Evolutionary conservation across 257 asterid species (phyloP), one percentile per base, ranked within the genome.

Genomic region (Nicotiana otophora): DNA sequence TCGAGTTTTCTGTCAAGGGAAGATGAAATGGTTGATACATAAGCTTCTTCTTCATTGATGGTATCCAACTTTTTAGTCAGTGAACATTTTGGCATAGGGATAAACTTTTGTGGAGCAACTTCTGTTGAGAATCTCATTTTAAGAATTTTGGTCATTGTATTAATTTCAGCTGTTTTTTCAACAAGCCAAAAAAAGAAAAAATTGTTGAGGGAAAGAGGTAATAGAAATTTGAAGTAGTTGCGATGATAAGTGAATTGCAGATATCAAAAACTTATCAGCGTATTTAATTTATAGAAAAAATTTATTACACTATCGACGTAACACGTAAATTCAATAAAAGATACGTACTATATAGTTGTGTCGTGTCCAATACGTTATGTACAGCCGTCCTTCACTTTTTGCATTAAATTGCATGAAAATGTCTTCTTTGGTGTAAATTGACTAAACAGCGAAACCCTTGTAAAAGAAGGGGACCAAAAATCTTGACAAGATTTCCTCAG

Each of bases 21-120:
- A 5, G 89, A 67, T 7, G 88, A 86, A 67, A 81, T 64, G 39
- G 81, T 15, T 5, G 90, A 85, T 65, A 85, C 84, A 66, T 86
- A 90, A 55, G 90, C 87, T 86, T 89, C 92, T 60, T 92, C 94
- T 53, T 92, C 96, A 39, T 90, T 83, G 81, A 92, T 92, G 63
- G 94, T 90, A 64, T 89, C 94, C 88, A 92, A 53, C 42, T 74
- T 86, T 77, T 86, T 89, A 7, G 86, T 7, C 6, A 84, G 42
- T 2, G 92, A 91, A 34, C 90, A 91, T 83, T 86, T 89, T 6
- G 86, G 83, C 8, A 85, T 63, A 5, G 89, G 80, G 86, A 90
- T 74, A 30, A 87, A 46, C 66, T 84, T 90, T 33, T 91, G 87
- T 1, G 96, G 96, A 20, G 94, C 93, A 30, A 92, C 89, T 85